Evolutionary conservation across 805 yeast species (phyloP).

Genomic region (Starmerella riodocensis): DNA sequence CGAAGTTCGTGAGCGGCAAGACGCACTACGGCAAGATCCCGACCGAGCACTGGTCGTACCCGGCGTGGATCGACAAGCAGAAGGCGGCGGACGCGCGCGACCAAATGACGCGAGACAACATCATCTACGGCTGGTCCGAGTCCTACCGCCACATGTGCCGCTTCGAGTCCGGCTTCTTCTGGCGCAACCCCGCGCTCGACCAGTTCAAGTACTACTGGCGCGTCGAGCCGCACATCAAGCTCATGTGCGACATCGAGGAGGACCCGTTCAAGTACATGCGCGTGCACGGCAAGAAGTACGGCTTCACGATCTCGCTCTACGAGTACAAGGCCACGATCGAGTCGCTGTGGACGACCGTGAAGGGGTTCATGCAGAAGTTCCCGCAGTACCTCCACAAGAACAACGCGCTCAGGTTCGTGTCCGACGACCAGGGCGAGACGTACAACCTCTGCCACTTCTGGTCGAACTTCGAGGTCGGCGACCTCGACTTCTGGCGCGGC

Average conservation of each 20-base stretch:
- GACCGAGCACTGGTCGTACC: constrained; percentile 74
- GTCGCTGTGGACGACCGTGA: constrained; percentile 63
- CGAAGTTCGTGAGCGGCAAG: constrained; percentile 47
- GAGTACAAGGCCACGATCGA: constrained; percentile 61
- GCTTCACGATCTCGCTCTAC: constrained; percentile 60
- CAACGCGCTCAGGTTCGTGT: constrained; percentile 57
- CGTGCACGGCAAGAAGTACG: constrained; percentile 57
- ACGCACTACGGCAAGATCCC: constrained; percentile 64
- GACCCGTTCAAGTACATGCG: constrained; percentile 74
- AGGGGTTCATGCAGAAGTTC: constrained; percentile 45
- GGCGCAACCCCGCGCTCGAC: constrained; percentile 50
- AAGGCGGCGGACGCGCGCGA: constrained; percentile 53
- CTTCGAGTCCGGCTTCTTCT: constrained; percentile 73
- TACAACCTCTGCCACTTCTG: constrained; percentile 83
- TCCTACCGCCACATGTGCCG: constrained; percentile 87
- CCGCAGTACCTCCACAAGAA: constrained; percentile 48
- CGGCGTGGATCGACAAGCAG: constrained; percentile 61
- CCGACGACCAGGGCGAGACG: constrained; percentile 53
- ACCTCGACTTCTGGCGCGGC: constrained; percentile 53
- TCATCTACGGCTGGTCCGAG: constrained; percentile 62
- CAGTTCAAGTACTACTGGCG: constrained; percentile 86
- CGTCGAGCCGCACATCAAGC: constrained; percentile 69
- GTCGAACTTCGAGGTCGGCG: constrained; percentile 71
- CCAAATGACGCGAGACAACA: constrained; percentile 38
- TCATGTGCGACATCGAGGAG: constrained; percentile 64